phyloP scores from a whole-genome alignment of 495 filamentous ascomycete genomes.

The Lophium mytilinum region DNA sequence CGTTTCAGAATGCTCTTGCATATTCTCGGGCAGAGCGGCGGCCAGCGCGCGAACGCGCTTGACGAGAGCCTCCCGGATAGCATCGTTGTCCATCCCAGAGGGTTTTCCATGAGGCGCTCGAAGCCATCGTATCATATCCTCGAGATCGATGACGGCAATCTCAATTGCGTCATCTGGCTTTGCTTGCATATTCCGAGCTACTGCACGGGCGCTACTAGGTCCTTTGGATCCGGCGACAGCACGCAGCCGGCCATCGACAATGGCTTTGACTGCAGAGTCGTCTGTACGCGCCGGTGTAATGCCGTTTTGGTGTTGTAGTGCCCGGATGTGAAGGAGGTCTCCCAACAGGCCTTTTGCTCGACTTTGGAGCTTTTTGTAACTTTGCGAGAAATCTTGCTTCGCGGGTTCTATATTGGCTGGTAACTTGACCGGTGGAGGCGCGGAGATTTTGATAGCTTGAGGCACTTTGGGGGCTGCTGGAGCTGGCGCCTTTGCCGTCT shows the following conservation, averaged over 20 bases:
- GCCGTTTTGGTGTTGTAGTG: slow-evolving; percentile 16
- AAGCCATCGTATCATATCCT: slow-evolving; percentile 16
- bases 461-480: background rate
- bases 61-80: slow-evolving; percentile 16
- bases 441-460: too few relatives aligned
- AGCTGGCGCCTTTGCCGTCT: slow-evolving; percentile 9
- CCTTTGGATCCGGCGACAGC: background rate
- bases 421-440: slow-evolving; percentile 3
- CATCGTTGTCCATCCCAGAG: slow-evolving; percentile 11
- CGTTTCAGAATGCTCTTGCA: slow-evolving; percentile 10
- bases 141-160: slow-evolving; percentile 14
- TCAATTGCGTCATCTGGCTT: slow-evolving; percentile 12
- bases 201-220: slow-evolving; percentile 16
- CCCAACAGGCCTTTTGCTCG: slow-evolving; percentile 10
- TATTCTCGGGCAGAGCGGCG: slow-evolving; percentile 18
- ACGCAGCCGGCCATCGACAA: slow-evolving; percentile 8
- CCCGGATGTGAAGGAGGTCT: slow-evolving; percentile 16
- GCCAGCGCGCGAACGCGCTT: slow-evolving; percentile 20
- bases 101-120: slow-evolving; percentile 14
- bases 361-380: slow-evolving; percentile 11
- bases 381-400: slow-evolving; percentile 11
- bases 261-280: slow-evolving; percentile 5
- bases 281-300: background rate
- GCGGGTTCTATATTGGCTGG: slow-evolving; percentile 14
- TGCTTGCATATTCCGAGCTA: slow-evolving; percentile 12